A percentile compares a stretch with the other conserved stretches of the same genome.
These are phyloP conservation scores for Elsinoe australis DNA, from an alignment of 2,329 filamentous ascomycete species.

Conservation along the genomic window DNA sequence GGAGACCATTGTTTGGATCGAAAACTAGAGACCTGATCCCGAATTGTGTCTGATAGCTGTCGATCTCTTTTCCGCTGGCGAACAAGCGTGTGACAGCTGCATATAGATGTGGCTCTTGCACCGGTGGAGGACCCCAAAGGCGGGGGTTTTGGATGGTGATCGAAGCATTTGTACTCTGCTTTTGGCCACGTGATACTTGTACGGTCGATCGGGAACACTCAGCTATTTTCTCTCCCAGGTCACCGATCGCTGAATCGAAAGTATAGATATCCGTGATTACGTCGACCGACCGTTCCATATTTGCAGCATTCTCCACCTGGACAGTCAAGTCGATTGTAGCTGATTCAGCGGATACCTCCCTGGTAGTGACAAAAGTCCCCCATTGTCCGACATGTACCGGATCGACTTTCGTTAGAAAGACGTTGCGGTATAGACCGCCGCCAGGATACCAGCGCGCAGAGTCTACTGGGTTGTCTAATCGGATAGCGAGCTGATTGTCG, in stretches of 20 bases:
- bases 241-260: conserved; percentile 30
- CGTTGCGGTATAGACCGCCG: conserved; percentile 47
- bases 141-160: conserved; percentile 33
- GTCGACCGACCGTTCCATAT: conserved; percentile 29
- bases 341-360: conserved; percentile 37
- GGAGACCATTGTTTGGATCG: conserved; percentile 36
- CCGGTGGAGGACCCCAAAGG: conserved; percentile 44
- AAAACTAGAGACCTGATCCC: conserved; percentile 43
- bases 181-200: conserved; percentile 30
- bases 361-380: conserved; percentile 45
- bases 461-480: conserved; percentile 44
- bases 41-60: conserved; percentile 45
- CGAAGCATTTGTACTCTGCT: conserved; percentile 33
- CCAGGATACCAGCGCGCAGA: conserved; percentile 50
- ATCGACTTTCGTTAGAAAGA: conserved; percentile 47
- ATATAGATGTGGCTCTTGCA: conserved; percentile 43
- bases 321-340: conserved; percentile 42
- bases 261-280: conserved; percentile 38
- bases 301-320: conserved; percentile 41
- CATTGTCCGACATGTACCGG: conserved; percentile 43
- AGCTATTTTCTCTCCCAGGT: conserved; percentile 26
- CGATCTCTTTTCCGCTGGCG: conserved; percentile 27
- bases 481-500: conserved; percentile 43
- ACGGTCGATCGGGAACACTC: conserved; percentile 30
- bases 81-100: conserved; percentile 39